Evolutionary conservation across 805 yeast genomes (phyloP).

Genomic region (Kuraishia floccosa): DNA sequence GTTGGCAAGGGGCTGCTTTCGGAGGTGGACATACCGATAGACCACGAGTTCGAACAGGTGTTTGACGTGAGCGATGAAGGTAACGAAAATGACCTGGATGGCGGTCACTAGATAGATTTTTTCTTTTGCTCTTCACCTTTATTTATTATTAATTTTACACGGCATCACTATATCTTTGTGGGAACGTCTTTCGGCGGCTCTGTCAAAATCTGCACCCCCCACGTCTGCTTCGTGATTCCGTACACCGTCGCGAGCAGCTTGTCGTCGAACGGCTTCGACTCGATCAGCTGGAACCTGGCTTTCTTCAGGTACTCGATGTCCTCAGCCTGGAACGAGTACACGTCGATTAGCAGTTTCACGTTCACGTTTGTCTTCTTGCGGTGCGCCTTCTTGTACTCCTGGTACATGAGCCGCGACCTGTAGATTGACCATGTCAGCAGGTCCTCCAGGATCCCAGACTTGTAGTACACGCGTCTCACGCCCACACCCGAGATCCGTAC

Average conservation of each 20-base stretch:
- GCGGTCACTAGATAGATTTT: not conserved
- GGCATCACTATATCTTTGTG: not conserved
- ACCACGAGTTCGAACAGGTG: slow-evolving; percentile 7
- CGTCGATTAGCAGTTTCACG: slow-evolving; percentile 31
- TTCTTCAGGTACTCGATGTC: slow-evolving; percentile 22
- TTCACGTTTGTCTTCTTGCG: slow-evolving; percentile 15
- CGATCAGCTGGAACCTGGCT: not conserved
- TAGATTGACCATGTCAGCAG: slow-evolving; percentile 48
- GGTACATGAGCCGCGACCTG: slow-evolving; percentile 29
- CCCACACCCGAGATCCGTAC: slow-evolving; percentile 48
- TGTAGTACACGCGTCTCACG: slow-evolving; percentile 55
- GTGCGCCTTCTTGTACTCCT: slow-evolving; percentile 5
- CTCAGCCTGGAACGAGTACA: slow-evolving; percentile 38
- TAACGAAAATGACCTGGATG: slow-evolving; percentile 9
- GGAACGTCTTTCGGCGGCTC: too few species aligned
- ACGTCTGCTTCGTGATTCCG: not conserved
- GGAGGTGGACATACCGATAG: slow-evolving; percentile 16
- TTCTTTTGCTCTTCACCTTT: not conserved
- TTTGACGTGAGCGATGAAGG: slow-evolving; percentile 8
- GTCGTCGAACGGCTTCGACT: not conserved
- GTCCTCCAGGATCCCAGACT: slow-evolving; percentile 53
- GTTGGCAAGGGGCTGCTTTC: slow-evolving; percentile 61
- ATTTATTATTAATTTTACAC: not conserved
- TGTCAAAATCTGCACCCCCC: too few species aligned
- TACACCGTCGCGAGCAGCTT: not conserved